Evolutionary conservation across 2,329 filamentous ascomycete species (phyloP).

Genomic region (Myriosclerotinia duriaeana): DNA sequence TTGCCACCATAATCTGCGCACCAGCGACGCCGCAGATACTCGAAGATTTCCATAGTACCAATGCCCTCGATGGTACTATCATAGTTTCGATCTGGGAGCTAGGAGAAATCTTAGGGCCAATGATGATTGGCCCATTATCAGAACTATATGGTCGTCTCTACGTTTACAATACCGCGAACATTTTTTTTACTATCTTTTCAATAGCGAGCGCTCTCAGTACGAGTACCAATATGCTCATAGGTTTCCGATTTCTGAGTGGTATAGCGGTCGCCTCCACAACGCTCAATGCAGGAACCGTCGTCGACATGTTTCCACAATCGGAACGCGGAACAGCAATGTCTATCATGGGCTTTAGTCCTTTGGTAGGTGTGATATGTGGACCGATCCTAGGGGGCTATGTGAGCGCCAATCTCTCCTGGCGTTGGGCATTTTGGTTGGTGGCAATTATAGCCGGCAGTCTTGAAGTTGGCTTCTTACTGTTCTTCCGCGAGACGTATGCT

Average conservation of each 20-base stretch:
- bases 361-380: neutral
- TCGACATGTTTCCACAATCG: slow-evolving; percentile 73
- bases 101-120: slow-evolving; percentile 34
- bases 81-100: slow-evolving; percentile 50
- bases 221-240: slow-evolving; percentile 51
- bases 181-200: slow-evolving; percentile 49
- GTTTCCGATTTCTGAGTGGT: slow-evolving; percentile 62
- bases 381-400: slow-evolving; percentile 41
- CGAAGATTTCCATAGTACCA: too few species aligned
- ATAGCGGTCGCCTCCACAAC: slow-evolving; percentile 74
- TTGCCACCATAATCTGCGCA: too few species aligned
- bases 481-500: slow-evolving; percentile 50
- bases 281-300: slow-evolving; percentile 79
- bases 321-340: slow-evolving; percentile 78
- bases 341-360: slow-evolving; percentile 64
- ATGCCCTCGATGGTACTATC: slow-evolving; percentile 39
- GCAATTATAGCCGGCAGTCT: slow-evolving; percentile 43
- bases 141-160: slow-evolving; percentile 58
- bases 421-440: slow-evolving; percentile 47
- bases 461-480: slow-evolving; percentile 41
- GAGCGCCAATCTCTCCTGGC: slow-evolving; percentile 40
- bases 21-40: too few species aligned
- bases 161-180: slow-evolving; percentile 53
- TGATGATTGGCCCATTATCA: slow-evolving; percentile 46
- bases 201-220: slow-evolving; percentile 54